phyloP scores from a whole-genome alignment of 2,329 filamentous ascomycete genomes.

The Cladosporium sp. region DNA sequence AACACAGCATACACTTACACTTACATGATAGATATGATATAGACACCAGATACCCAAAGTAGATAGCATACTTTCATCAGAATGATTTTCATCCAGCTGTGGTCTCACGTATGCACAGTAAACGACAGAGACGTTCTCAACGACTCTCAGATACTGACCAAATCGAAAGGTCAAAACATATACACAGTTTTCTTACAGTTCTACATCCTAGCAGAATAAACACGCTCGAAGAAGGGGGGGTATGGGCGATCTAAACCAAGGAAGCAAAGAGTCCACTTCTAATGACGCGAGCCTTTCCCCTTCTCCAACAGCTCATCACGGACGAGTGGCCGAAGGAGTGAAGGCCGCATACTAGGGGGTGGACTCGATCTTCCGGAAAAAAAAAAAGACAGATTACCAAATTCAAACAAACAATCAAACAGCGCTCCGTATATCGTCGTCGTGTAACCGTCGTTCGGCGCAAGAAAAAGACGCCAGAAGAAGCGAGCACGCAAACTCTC shows the following conservation, averaged over 20 bases:
- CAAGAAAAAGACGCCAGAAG: neutral
- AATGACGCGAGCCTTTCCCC: too few species aligned
- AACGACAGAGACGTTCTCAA: too few species aligned
- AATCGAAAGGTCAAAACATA: too few species aligned
- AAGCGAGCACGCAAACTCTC: neutral
- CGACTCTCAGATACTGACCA: too few species aligned
- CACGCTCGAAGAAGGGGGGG: constrained; percentile 6
- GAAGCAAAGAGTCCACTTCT: neutral
- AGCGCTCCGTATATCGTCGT: neutral
- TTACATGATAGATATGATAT: neutral
- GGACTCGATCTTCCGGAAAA: neutral
- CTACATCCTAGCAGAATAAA: neutral
- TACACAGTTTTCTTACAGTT: too few species aligned
- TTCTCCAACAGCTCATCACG: neutral
- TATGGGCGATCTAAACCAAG: constrained; percentile 1
- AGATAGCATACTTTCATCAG: neutral
- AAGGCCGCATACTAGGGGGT: too few species aligned
- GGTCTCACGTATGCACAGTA: too few species aligned
- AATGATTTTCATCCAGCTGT: neutral
- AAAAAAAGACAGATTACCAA: too few species aligned
- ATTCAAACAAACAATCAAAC: neutral
- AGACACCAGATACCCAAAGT: neutral
- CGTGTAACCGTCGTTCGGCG: too few species aligned
- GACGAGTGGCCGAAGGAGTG: neutral
- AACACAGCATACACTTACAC: neutral